Base-by-base conservation (phyloP, 2,329 filamentous ascomycete genomes). In the Graphilbum fragrans region DNA sequence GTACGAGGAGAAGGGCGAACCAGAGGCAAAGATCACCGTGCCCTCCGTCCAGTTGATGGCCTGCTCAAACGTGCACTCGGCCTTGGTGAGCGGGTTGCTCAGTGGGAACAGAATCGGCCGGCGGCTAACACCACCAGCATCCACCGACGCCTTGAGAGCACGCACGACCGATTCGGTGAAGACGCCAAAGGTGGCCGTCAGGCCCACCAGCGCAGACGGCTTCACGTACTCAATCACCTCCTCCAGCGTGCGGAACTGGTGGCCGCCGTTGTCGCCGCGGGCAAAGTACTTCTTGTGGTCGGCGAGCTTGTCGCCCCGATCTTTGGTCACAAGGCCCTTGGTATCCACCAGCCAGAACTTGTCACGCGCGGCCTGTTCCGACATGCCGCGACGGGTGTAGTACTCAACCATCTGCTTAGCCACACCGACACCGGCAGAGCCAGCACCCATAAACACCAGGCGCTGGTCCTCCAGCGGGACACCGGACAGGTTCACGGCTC, bases 311-410 rank as follows among this genome's bases (percentile, higher is more conserved):
- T 96, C 92, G 42, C 90, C 90, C 46, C 92, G 85, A 66, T 98
- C 90, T 47, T 74, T 72, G 49, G 92, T 94, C 40, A 98, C 90
- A 19, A 98, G 80, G 53, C 92, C 92, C 69, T 92, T 90, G 56
- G 87, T 94, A 67, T 96, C 92, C 46, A 96, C 88, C 37, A 98
- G 84, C 77, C 83, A 96, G 75, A 98, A 96, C 70, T 92, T 92
- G 57, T 81, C 77, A 53, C 80, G 80, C 43, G 92, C 92, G 49
- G 86, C 81, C 53, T 87, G 77, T 62, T 96, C 90, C 10, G 82
- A 82, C 55, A 96, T 71, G 33, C 92, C 92, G 53, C 88, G 85
- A 52, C 86, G 85, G 55, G 88, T 86, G 69, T 96, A 96, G 72
- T 86, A 95, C 64, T 94, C 86, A 43, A 94, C 87, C 49, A 98